phyloP scores from a whole-genome alignment of 2,329 filamentous ascomycete genomes.

The Neoscytalidium dimidiatum region DNA sequence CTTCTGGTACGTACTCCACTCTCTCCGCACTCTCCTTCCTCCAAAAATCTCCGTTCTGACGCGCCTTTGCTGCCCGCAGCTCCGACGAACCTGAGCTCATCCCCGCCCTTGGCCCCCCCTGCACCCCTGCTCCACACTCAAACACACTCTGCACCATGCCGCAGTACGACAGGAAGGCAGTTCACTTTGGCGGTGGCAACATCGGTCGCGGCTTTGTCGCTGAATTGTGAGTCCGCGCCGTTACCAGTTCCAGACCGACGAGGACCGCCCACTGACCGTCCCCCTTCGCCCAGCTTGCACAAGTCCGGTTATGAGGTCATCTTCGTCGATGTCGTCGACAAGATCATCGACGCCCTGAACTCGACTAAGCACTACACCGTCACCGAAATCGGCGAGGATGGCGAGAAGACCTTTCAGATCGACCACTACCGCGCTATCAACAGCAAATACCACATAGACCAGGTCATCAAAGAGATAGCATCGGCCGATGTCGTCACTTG shows the following conservation, averaged over 20 bases:
- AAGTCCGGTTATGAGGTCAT: slow-evolving; percentile 94
- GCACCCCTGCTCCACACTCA: not conserved
- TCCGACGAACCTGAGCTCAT: not conserved
- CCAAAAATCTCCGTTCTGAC: not conserved
- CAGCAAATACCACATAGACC: slow-evolving; percentile 79
- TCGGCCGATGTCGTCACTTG: slow-evolving; percentile 92
- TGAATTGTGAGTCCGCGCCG: slow-evolving; percentile 27
- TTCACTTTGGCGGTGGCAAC: slow-evolving; percentile 57
- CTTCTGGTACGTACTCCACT: slow-evolving; percentile 1
- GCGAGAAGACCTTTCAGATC: slow-evolving; percentile 78
- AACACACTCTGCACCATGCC: not conserved
- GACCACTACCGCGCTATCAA: slow-evolving; percentile 97
- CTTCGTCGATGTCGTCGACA: slow-evolving; percentile 91
- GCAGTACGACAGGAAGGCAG: slow-evolving; percentile 48
- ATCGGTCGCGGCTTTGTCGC: slow-evolving; percentile 53
- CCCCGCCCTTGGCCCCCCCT: not conserved
- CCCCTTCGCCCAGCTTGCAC: slow-evolving; percentile 68
- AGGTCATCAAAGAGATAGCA: slow-evolving; percentile 81
- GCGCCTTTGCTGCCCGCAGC: not conserved
- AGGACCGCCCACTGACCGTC: not conserved
- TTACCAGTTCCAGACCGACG: not conserved
- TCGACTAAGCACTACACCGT: slow-evolving; percentile 78
- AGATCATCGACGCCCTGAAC: slow-evolving; percentile 79
- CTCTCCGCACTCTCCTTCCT: not conserved
- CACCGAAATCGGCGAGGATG: slow-evolving; percentile 86